Percentiles rank a stretch among this genome's conserved stretches.
Conservation (phyloP, 148 eudicot species). For the Diospyros lotus region DNA sequence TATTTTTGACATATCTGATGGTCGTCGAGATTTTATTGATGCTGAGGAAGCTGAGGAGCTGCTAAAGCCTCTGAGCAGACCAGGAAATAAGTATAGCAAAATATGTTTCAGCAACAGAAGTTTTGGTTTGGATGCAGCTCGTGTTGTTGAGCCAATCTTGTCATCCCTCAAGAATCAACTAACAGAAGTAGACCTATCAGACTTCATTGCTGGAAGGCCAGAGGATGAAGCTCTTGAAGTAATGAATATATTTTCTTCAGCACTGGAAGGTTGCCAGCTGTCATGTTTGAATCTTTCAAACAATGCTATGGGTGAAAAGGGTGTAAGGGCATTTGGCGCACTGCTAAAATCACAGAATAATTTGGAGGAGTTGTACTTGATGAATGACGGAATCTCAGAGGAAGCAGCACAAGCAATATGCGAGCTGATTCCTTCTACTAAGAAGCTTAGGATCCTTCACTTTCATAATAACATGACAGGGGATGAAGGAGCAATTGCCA, state of each 20-base stretch:
- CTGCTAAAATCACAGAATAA: constrained; percentile 53
- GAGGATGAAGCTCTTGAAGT: constrained; percentile 79
- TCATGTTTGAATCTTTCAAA: constrained; percentile 56
- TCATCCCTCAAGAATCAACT: constrained; percentile 47
- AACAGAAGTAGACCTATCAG: constrained; percentile 67
- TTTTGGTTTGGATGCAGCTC: constrained; percentile 68
- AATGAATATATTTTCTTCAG: constrained; percentile 59
- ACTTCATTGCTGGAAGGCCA: constrained; percentile 69
- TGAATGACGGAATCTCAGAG: constrained; percentile 72
- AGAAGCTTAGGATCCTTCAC: constrained; percentile 53
- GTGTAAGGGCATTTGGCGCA: constrained; percentile 61
- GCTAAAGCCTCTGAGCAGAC: constrained; percentile 44
- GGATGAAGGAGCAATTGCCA: constrained; percentile 72
- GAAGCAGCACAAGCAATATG: constrained; percentile 63
- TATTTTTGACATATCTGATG: constrained; percentile 62
- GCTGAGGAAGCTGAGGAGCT: constrained; percentile 59
- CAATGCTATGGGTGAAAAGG: constrained; percentile 80
- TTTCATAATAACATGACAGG: constrained; percentile 79
- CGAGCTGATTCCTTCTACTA: constrained; percentile 60
- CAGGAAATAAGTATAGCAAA: constrained; percentile 46
- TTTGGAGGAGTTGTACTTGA: constrained; percentile 73
- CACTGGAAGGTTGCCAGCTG: constrained; percentile 53
- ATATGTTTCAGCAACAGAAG: constrained; percentile 81
- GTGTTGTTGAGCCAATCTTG: constrained; percentile 53
- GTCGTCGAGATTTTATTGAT: constrained; percentile 49